Percentiles rank a stretch among this genome's conserved stretches.
phyloP scores from a whole-genome alignment of 75 land plant species.

The Larix kaempferi region DNA sequence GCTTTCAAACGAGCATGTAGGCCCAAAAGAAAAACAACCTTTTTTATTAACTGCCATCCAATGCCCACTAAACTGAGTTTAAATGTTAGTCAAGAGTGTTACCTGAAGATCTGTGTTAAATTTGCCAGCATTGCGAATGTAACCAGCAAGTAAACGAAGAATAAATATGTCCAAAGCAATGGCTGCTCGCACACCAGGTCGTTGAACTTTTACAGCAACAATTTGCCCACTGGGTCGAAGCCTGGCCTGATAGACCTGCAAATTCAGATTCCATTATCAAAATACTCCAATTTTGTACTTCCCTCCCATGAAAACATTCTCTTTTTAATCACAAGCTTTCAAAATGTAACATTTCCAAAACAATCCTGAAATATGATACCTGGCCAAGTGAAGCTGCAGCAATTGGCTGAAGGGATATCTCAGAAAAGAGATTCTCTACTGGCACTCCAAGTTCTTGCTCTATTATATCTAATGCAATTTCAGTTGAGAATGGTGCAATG shows the following conservation, averaged over 20 bases:
- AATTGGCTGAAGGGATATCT: constrained; percentile 83
- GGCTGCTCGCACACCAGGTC: constrained; percentile 95
- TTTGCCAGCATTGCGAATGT: constrained; percentile 45
- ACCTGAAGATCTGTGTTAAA: constrained; percentile 97
- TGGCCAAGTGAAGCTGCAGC: constrained; percentile 99
- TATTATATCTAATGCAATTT: constrained; percentile 71
- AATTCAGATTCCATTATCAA: background rate
- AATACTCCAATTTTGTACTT: background rate
- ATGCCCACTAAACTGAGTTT: background rate
- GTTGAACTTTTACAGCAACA: constrained; percentile 97
- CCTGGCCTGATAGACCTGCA: constrained; percentile 92
- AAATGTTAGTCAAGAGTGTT: background rate
- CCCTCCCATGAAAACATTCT: background rate
- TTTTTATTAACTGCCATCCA: background rate
- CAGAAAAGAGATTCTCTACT: constrained; percentile 76
- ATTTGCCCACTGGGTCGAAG: constrained; percentile 59
- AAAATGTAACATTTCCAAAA: background rate
- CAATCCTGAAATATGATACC: constrained; percentile 32
- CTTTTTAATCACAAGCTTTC: background rate
- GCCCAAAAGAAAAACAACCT: background rate
- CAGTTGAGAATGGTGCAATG: constrained; percentile 86
- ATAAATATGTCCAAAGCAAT: constrained; percentile 84
- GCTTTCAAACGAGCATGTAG: background rate
- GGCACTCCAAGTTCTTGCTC: constrained; percentile 79
- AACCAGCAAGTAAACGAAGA: constrained; percentile 65